Base-by-base conservation (phyloP, 1,284 basidiomycete genomes). In the Xerocomus nothofagi region DNA sequence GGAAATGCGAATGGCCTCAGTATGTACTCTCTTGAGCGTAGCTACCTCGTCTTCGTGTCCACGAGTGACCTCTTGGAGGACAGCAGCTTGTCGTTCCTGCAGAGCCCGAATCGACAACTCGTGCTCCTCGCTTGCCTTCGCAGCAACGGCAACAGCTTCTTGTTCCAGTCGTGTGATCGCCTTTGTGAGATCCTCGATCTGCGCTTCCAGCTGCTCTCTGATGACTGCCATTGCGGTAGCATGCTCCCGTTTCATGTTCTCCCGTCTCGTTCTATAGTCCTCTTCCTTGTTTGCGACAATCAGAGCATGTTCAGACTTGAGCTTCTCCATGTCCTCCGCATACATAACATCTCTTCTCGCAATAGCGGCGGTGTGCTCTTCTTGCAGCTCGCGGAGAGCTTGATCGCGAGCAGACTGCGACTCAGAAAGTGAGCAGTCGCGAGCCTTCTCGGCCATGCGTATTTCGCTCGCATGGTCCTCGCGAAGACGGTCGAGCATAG, bases 401-500 rank as follows among this genome's bases (percentile, higher is more conserved):
- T 74, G 54, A 37, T 77, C 75, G 47, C 82, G 80, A 39, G 86
- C 73, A n/a, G 82, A 82, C 62, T 89, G 74, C 2, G 86, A 86
- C 61, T 88, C 83, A 3, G 84, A 80, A 29, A 92, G 68, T 0
- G 81, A 80, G 15, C 86, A 86, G 56, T 89, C 79, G 29, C 81
- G 80, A n/a, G 87, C 75, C 46, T 87, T 82, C 62, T 91, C 86
- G 0, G 78, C 72, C 73, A 85, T 80, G 39, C 84, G 79, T 37
- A 91, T 65, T 57, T 81, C 80, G 23, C 77, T 78, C 23, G 78
- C 76, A 60, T 91, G 88, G 58, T 91, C 86, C 55, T 86, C 83
- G 49, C 78, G 80, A 50, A 90, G 69, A 38, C 86, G 79, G 47
- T 85, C 81, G 23, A 89, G 70, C 9, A 73, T 73, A 1, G 78